Conservation (phyloP, 495 filamentous ascomycete species). For the Talaromyces nanjingensis region DNA sequence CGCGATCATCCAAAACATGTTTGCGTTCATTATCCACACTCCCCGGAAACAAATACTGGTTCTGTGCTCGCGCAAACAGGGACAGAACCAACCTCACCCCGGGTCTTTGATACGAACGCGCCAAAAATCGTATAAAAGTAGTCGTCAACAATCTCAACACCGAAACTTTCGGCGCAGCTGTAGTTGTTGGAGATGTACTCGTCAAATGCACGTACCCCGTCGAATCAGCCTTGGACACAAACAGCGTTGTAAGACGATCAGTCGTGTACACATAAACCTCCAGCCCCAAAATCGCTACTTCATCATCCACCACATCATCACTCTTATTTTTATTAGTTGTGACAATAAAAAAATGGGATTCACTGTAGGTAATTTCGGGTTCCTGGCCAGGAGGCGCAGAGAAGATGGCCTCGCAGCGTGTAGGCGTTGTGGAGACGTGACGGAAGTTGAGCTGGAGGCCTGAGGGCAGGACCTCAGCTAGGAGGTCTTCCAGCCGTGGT, state of each 20-base stretch:
- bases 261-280: slow-evolving; percentile 64
- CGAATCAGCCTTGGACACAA: slow-evolving; percentile 95
- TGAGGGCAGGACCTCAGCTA: slow-evolving; percentile 67
- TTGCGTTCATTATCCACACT: slow-evolving; percentile 80
- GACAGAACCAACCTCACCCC: slow-evolving; percentile 75
- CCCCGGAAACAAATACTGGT: slow-evolving; percentile 91
- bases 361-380: slow-evolving; percentile 71
- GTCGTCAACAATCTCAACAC: slow-evolving; percentile 64
- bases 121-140: slow-evolving; percentile 69
- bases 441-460: slow-evolving; percentile 65
- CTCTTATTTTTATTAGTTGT: slow-evolving; percentile 45
- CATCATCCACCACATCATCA: slow-evolving; percentile 12
- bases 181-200: no score
- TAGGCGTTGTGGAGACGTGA: slow-evolving; percentile 83
- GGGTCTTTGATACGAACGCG: slow-evolving; percentile 56
- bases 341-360: slow-evolving; percentile 77
- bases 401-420: slow-evolving; percentile 63
- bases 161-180: slow-evolving; percentile 46
- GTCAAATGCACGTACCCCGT: slow-evolving; percentile 70
- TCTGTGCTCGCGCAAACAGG: slow-evolving; percentile 86
- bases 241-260: slow-evolving; percentile 72
- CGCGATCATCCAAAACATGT: slow-evolving; percentile 88
- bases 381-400: slow-evolving; percentile 64
- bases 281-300: slow-evolving; percentile 60
- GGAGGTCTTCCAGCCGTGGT: slow-evolving; percentile 28